These are phyloP conservation scores for Choiromyces venosus DNA, from an alignment of 495 filamentous ascomycete genomes.

Conservation along the genomic window DNA sequence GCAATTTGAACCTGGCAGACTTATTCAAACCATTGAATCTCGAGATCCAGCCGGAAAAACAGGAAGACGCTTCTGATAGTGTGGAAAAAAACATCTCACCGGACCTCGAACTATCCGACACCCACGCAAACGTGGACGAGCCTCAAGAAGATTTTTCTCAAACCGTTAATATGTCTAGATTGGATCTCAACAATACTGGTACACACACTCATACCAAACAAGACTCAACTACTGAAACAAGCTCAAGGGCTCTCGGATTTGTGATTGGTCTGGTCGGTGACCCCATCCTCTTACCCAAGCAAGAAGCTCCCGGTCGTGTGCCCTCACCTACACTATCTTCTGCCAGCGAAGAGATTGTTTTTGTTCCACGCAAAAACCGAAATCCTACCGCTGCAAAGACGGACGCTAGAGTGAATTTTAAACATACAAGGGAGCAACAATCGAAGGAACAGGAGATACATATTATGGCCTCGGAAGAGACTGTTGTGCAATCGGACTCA, in stretches of 20 bases:
- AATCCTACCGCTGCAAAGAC: background rate
- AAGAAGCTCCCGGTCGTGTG: constrained; percentile 4
- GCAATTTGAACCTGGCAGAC: constrained; percentile 51
- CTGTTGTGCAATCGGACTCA: background rate
- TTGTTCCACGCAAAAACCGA: constrained; percentile 33
- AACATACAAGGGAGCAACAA: background rate
- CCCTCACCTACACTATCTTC: constrained; percentile 17
- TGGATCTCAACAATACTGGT: background rate
- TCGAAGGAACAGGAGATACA: background rate
- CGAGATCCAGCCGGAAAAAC: constrained; percentile 16
- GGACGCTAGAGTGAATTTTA: background rate
- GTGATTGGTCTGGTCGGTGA: constrained; percentile 24
- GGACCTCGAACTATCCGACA: background rate
- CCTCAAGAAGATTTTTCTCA: background rate
- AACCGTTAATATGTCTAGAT: background rate
- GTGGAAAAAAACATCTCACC: background rate
- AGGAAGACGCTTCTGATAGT: constrained; percentile 4
- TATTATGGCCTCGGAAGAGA: background rate
- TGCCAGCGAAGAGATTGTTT: constrained; percentile 36
- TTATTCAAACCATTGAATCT: constrained; percentile 36
- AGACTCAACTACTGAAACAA: background rate
- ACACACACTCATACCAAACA: background rate
- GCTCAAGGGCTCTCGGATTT: constrained; percentile 8
- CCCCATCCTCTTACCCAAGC: constrained; percentile 8
- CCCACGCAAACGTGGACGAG: background rate